phyloP scores from a whole-genome alignment of 1,284 basidiomycete genomes.

The Cystobasidium slooffiae region DNA sequence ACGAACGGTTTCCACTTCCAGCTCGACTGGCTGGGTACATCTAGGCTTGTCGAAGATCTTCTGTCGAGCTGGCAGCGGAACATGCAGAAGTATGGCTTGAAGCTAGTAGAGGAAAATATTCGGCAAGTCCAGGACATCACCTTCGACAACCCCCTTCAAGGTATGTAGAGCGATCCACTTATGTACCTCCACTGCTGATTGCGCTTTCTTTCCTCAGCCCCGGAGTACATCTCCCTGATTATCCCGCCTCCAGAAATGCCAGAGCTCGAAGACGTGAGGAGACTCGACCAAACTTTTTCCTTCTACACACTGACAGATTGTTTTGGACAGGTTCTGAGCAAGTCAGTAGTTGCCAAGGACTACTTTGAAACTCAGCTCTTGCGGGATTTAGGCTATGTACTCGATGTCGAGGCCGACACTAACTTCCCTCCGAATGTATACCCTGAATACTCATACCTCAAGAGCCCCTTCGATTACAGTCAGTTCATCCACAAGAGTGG shows the following conservation, averaged over 20 bases:
- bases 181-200: constrained; percentile 73
- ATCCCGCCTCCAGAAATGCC: constrained; percentile 42
- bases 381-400: constrained; percentile 49
- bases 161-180: constrained; percentile 73
- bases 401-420: constrained; percentile 76
- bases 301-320: neutral
- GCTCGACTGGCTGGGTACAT: constrained; percentile 95
- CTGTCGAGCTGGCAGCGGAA: constrained; percentile 81
- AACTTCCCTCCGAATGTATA: constrained; percentile 73
- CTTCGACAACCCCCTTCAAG: constrained; percentile 81
- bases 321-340: constrained; percentile 13
- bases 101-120: constrained; percentile 69
- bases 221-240: constrained; percentile 62
- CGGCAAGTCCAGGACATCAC: constrained; percentile 80
- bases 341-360: constrained; percentile 27
- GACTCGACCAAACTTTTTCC: too few species aligned
- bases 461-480: constrained; percentile 71
- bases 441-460: constrained; percentile 86
- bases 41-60: constrained; percentile 90
- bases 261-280: constrained; percentile 23
- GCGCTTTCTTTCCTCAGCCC: constrained; percentile 64
- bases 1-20: constrained; percentile 92
- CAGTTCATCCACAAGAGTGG: constrained; percentile 89
- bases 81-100: constrained; percentile 88
- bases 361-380: constrained; percentile 48